A percentile compares a stretch with the other conserved stretches of the same genome.
These are phyloP conservation scores for Hypoxylon rubiginosum DNA, from an alignment of 2,329 filamentous ascomycete genomes.

Conservation along the genomic window DNA sequence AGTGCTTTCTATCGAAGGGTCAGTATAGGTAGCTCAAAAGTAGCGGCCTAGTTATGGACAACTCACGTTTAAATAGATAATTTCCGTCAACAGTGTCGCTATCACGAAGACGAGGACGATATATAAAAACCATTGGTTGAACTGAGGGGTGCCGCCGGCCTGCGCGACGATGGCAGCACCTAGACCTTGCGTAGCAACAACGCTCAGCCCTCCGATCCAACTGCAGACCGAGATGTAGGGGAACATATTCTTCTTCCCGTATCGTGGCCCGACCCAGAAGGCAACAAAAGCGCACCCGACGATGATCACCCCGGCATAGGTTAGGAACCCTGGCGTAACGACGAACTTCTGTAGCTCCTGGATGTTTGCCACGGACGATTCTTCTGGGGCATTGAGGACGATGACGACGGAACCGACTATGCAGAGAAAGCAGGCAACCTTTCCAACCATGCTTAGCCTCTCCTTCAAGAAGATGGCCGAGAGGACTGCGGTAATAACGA, in stretches of 20 bases:
- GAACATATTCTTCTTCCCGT: constrained; percentile 97
- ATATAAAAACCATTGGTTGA: constrained; percentile 98
- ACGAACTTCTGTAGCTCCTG: constrained; percentile 93
- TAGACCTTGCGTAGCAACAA: constrained; percentile 93
- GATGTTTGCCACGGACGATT: constrained; percentile 87
- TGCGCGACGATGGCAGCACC: constrained; percentile 93
- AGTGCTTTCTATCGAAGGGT: constrained; percentile 86
- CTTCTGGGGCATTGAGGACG: constrained; percentile 89
- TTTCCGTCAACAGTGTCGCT: constrained; percentile 89
- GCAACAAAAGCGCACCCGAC: constrained; percentile 79
- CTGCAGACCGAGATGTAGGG: constrained; percentile 98
- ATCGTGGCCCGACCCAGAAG: constrained; percentile 85
- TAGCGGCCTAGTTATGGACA: neutral
- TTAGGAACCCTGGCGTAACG: constrained; percentile 86
- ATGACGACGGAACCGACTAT: constrained; percentile 95
- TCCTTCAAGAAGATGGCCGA: constrained; percentile 97
- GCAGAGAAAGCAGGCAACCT: constrained; percentile 95
- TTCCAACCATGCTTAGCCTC: constrained; percentile 92
- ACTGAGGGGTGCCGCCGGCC: constrained; percentile 84
- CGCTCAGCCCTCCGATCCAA: constrained; percentile 91
- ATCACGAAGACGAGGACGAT: constrained; percentile 92
- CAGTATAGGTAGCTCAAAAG: constrained; percentile 46
- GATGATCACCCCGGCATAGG: constrained; percentile 86
- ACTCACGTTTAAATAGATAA: constrained; percentile 94
- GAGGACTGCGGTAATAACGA: constrained; percentile 91